phyloP scores from a whole-genome alignment of 2,329 filamentous ascomycete genomes.

The Alternaria longipes region DNA sequence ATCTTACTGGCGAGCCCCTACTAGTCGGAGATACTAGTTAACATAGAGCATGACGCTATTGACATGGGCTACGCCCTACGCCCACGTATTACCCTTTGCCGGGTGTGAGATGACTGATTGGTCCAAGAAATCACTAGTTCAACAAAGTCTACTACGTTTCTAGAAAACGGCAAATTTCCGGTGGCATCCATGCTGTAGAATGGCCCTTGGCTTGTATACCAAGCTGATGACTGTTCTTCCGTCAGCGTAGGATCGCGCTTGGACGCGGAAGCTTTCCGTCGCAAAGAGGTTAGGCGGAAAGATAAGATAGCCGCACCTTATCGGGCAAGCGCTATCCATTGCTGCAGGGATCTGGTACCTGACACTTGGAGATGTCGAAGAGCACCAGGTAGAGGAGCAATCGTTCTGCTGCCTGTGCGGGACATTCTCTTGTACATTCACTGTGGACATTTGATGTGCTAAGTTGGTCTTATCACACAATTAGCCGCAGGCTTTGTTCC shows the following conservation, averaged over 20 bases:
- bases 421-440: too few relatives aligned
- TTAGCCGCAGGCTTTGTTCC: not conserved
- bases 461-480: not conserved
- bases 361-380: slow-evolving; percentile 13
- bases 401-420: not conserved
- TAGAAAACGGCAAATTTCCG: not conserved
- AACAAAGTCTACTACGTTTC: not conserved
- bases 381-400: not conserved
- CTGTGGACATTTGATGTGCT: not conserved
- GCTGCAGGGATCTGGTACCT: slow-evolving; percentile 17
- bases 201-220: not conserved
- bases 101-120: not conserved
- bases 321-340: not conserved
- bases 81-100: not conserved
- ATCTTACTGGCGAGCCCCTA: not conserved
- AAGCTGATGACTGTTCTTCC: not conserved
- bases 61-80: not conserved
- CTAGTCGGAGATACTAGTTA: not conserved
- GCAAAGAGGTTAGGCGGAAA: not conserved
- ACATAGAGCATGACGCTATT: not conserved
- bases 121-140: not conserved
- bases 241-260: not conserved
- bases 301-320: slow-evolving; percentile 16
- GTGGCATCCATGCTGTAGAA: not conserved
- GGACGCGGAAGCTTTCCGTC: slow-evolving; percentile 4